Base-by-base conservation (phyloP, 192 early-diverging fungal species). In the Podila horticola region DNA sequence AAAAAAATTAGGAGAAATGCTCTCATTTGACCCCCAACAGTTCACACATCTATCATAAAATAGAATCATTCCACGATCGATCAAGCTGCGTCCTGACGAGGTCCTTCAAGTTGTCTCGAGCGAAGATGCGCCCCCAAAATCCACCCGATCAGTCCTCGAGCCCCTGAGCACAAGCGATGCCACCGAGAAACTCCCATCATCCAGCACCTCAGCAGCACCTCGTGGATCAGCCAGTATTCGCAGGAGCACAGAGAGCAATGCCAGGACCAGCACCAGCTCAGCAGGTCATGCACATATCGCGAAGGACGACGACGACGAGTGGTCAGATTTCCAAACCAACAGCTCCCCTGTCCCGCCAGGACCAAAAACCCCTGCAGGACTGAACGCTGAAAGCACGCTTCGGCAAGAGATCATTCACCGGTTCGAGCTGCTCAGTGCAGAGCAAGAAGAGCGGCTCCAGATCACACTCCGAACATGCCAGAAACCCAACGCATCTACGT, bases 331-430 rank as follows among this genome's bases (percentile, higher is more conserved):
- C 22, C 52, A 55, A 17, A 26, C 52, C 52, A 55, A 55, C 52
- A 55, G 24, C 8, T 9, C 52, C 3, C 50, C 50, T 5, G 5
- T 22, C n/a, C n/a, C 17, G 11, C 52, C 52, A 33, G 33, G 60
- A 12, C 41, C 51, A 5, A 1, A 36, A 30, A 4, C 4, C n/a
- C 48, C 38, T 20, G 52, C 26, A 24, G 5, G 28, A 9, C 57
- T 26, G 29, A 26, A 38, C n/a, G 8, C 60, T 45, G 58, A 38
- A 49, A 61, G 29, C 15, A 33, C 69, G 8, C 49, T 70, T 12
- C 59, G 74, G 17, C 74, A 76, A 63, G 74, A 76, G 38, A 66
- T 76, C 30, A 62, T 64, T 5, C 74, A 76, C 34, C 24, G 74
- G 8, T 22, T 76, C 38, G 62, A 76, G 38, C 41, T 76, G 12